These are phyloP conservation scores for Saccharomyces hybrid DNA, from an alignment of 1,139 yeast genomes.

Conservation along the genomic window DNA sequence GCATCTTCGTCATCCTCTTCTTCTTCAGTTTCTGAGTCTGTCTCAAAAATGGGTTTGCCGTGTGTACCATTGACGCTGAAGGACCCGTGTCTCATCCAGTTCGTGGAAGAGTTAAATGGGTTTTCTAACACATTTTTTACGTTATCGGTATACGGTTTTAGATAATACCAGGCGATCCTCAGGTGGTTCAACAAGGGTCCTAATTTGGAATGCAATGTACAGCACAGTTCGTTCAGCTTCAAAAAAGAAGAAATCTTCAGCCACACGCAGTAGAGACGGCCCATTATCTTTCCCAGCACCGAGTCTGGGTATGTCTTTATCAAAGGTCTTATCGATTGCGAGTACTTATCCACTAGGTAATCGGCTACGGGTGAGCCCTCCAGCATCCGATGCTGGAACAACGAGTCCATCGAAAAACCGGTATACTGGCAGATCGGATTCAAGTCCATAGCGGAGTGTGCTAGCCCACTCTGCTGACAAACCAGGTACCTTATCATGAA, in stretches of 20 bases:
- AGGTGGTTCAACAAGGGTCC: conserved; percentile 10
- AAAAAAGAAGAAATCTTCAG: neutral
- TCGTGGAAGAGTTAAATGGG: conserved; percentile 6
- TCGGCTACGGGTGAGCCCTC: neutral
- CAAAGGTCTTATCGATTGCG: neutral
- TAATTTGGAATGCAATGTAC: conserved; percentile 1
- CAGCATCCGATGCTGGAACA: neutral
- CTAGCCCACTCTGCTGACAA: neutral
- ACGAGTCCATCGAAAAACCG: neutral
- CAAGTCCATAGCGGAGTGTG: neutral
- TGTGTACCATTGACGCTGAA: neutral
- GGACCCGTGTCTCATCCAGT: conserved; percentile 2
- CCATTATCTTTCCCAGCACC: neutral
- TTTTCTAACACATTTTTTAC: conserved; percentile 3
- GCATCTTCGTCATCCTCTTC: conserved; percentile 8
- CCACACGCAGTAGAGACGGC: neutral
- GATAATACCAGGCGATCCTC: conserved; percentile 8
- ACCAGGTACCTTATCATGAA: neutral
- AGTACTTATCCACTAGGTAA: neutral
- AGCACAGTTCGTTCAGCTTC: neutral
- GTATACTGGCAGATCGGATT: neutral
- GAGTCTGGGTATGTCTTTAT: neutral
- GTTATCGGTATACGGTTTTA: conserved; percentile 8
- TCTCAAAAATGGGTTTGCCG: conserved; percentile 6
- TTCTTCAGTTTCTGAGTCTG: conserved; percentile 2